Percentiles rank a stretch among this genome's conserved stretches.
Conservation (phyloP, 441 rosid genomes). For the Adansonia madagascariensis region DNA sequence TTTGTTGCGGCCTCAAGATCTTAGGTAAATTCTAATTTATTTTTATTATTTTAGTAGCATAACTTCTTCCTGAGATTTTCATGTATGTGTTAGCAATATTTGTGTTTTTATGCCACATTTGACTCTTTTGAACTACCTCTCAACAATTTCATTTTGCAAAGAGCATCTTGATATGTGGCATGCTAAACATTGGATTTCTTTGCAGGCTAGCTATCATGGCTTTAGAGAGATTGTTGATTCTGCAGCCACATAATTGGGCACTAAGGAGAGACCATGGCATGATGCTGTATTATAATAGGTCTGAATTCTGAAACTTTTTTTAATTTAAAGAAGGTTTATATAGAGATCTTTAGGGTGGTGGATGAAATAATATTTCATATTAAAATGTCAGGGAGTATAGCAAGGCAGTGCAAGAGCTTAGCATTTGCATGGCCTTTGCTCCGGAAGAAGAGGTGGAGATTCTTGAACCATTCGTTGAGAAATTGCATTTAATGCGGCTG, state of each 20-base stretch:
- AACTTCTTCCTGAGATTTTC: constrained; percentile 1
- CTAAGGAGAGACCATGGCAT: constrained; percentile 83
- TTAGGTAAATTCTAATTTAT: constrained; percentile 47
- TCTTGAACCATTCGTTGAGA: constrained; percentile 71
- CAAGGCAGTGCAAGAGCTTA: constrained; percentile 83
- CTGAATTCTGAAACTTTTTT: not conserved
- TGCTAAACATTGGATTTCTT: constrained; percentile 24
- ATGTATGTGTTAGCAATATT: not conserved
- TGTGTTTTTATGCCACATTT: constrained; percentile 14
- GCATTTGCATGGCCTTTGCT: constrained; percentile 89
- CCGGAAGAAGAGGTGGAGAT: constrained; percentile 68
- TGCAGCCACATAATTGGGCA: constrained; percentile 83
- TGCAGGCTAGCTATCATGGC: constrained; percentile 82
- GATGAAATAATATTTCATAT: constrained; percentile 6
- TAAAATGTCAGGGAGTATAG: constrained; percentile 57
- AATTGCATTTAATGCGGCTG: constrained; percentile 71
- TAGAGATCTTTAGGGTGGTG: not conserved
- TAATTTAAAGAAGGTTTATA: not conserved
- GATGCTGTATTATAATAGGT: constrained; percentile 83
- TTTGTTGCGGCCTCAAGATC: constrained; percentile 72
- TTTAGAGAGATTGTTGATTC: constrained; percentile 72
- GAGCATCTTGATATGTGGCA: not conserved
- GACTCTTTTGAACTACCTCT: constrained; percentile 2
- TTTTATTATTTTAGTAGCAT: not conserved
- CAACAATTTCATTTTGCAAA: not conserved